Conservation (phyloP, 768 basidiomycete genomes). For the Galerina marginata region DNA sequence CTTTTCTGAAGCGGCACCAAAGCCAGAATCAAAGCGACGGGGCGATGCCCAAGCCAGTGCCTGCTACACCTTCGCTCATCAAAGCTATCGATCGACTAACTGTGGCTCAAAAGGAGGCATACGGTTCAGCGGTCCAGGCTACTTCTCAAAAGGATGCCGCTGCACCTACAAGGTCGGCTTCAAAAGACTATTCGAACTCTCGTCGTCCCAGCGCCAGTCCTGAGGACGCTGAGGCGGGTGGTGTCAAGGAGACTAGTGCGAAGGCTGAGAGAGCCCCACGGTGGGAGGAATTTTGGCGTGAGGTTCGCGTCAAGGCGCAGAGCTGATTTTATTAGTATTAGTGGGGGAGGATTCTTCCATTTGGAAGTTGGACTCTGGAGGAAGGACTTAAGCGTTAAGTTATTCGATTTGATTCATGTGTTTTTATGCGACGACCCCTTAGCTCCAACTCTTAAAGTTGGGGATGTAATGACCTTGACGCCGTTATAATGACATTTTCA, state of each 20-base stretch:
- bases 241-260: constrained; percentile 1
- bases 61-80: constrained; percentile 69
- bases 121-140: constrained; percentile 19
- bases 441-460: background rate
- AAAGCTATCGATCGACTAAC: constrained; percentile 65
- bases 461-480: constrained; percentile 11
- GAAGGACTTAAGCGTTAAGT: constrained; percentile 2
- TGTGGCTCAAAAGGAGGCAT: constrained; percentile 60
- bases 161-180: background rate
- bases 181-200: background rate
- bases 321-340: constrained; percentile 1
- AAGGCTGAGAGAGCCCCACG: constrained; percentile 23
- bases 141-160: background rate
- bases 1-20: constrained; percentile 49
- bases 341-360: background rate
- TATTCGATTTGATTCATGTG: constrained; percentile 6
- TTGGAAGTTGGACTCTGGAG: background rate
- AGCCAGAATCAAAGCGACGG: constrained; percentile 1
- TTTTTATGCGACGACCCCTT: background rate
- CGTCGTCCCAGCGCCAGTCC: background rate
- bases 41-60: constrained; percentile 43
- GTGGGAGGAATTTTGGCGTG: constrained; percentile 44
- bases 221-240: constrained; percentile 15
- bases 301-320: constrained; percentile 36
- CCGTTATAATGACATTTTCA: constrained; percentile 11